Base-by-base conservation (phyloP, 805 yeast species). In the Sungouiozyma intestinalis region DNA sequence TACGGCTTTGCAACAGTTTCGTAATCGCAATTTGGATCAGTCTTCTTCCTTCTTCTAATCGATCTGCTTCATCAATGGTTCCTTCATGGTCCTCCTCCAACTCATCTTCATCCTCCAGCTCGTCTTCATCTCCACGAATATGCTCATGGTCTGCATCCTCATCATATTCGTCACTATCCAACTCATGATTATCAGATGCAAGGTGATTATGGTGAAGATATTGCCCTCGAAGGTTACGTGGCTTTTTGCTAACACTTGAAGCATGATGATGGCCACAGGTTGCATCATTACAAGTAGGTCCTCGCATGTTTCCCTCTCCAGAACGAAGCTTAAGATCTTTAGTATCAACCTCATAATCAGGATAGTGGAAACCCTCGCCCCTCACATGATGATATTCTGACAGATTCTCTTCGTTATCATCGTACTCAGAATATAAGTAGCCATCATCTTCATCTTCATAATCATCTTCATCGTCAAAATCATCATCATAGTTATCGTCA, bases 21-120 rank as follows among this genome's bases (percentile, higher is more conserved):
- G 92, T 81, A 1, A 88, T 84, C 43, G 86, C 82, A 41, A 84
- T 70, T 52, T 85, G 86, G 47, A 88, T 73, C 69, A 85, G 73
- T 19, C 82, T 77, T 33, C 88, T 81, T 11, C 90, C 81, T 62
- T 87, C 94, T 52, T 77, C 80, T 53, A 84, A 64, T 40, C 87
- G 71, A 58, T 70, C 81, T 45, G 76, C 81, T 40, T 79, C 81
- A 46, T 72, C 77, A n/a, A 65, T 46, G 11, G 60, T 66, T 38
- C 67, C 63, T 36, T 66, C 58, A 54, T 54, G 59, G 11, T 32
- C 58, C 15, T 54, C 60, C 18, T 54, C 59, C 9, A 53, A 51
- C 3, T 49, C 55, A 16, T 45, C 47, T 2, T 42, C 49, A 19
- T 47, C 46, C 18, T 44, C 43, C n/a, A n/a, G n/a, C n/a, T n/a